Base-by-base conservation (phyloP, 73 alveolate species). In the Stentor roeselii region DNA sequence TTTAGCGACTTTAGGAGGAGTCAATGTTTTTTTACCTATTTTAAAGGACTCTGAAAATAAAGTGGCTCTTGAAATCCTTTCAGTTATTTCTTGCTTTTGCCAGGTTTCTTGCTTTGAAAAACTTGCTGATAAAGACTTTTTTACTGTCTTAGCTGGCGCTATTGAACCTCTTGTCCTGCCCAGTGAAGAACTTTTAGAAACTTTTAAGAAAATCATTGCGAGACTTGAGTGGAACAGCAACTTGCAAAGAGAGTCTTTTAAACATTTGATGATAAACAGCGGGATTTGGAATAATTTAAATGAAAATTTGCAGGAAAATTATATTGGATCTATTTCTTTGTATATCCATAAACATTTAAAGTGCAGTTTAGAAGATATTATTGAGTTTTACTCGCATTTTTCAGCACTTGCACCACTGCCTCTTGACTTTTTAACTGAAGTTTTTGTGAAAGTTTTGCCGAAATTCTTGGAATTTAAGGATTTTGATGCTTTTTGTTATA, bases 181-280 rank as follows among this genome's bases (percentile, higher is more conserved):
- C 27, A 67, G 27, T 67, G 80, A 67, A 67, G 80, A 67, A n/a
- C 41, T 67, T 30, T 34, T 67, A 30, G 80, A 67, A 67, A 40
- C 41, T 21, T 27, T 67, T 27, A 67, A 67, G 34, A 67, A 32
- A 67, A 32, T 67, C 80, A 67, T 67, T 30, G 80, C 42, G 34
- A n/a, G 37, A 1, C 2, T 67, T 27, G 80, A 67, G 37, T 67
- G 80, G 37, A 67, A 67, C 80, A n/a, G 42, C 37, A n/a, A 30
- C 34, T 67, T 27, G 21, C 80, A 67, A 32, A 15, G 21, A 27
- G 42, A 67, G 34, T 21, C 80, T 30, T 67, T 67, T 11, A n/a
- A 2, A 30, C 11, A 21, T 2, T 40, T 67, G 27, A 21, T 67
- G 41, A 21, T 67, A 1, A 67, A 32, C 37, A 67, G 37, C n/a